Evolutionary conservation across 352 stramenopile species (phyloP).

Genomic region (Globisporangium cederbergense): DNA sequence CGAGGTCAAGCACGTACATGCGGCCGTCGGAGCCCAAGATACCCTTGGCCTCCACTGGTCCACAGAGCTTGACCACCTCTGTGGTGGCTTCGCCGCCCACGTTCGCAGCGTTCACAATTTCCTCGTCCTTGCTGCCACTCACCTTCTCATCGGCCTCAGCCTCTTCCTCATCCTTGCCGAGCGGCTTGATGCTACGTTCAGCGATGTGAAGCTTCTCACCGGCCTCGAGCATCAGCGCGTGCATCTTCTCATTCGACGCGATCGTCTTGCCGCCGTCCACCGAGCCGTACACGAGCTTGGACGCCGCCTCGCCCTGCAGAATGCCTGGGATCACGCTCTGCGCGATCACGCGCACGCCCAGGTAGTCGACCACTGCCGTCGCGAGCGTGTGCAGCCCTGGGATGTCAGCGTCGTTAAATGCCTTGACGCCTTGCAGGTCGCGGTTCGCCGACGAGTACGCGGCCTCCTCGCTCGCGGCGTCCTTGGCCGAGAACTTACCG

Average conservation of each 20-base stretch:
- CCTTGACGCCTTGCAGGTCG: conserved; percentile 87
- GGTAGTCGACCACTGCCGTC: conserved; percentile 94
- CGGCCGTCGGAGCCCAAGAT: conserved; percentile 94
- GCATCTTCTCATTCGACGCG: conserved; percentile 90
- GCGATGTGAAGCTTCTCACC: conserved; percentile 87
- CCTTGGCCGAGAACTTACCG: conserved; percentile 59
- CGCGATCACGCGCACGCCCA: conserved; percentile 92
- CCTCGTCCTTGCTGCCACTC: conserved; percentile 15
- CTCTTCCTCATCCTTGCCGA: conserved; percentile 55
- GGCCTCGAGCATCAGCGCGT: conserved; percentile 84
- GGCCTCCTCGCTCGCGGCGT: conserved; percentile 69
- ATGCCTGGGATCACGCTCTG: conserved; percentile 96
- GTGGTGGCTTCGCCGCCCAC: conserved; percentile 53
- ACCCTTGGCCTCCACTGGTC: conserved; percentile 94
- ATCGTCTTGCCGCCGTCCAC: conserved; percentile 91
- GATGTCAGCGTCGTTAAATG: conserved; percentile 91
- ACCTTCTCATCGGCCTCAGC: conserved; percentile 20
- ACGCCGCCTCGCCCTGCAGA: conserved; percentile 92
- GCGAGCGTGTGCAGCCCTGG: conserved; percentile 91
- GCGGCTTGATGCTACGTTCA: conserved; percentile 77
- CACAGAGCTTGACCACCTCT: conserved; percentile 75
- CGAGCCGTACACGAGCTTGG: conserved; percentile 94
- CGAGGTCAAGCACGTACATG: conserved; percentile 94
- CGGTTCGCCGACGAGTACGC: conserved; percentile 86
- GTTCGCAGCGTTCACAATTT: conserved; percentile 21